Conservation (phyloP, 1,284 basidiomycete species). For the Ceratobasidium papillatum region DNA sequence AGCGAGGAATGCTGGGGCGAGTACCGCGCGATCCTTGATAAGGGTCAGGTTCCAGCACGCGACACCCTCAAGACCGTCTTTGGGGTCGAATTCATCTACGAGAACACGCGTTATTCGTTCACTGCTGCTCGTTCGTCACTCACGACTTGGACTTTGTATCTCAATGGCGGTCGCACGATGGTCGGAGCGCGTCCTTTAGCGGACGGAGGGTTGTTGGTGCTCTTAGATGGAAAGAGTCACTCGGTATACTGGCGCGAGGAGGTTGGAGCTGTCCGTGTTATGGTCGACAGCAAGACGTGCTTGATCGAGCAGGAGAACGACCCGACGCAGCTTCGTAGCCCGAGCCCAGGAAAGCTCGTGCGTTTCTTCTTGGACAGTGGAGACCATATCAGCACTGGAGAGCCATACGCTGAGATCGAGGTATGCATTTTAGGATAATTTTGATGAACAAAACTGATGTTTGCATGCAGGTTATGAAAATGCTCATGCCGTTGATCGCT, state of each 20-base stretch:
- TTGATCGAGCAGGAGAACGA: constrained; percentile 99
- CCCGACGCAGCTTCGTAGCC: constrained; percentile 95
- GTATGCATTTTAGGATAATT: constrained; percentile 53
- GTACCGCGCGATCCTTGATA: constrained; percentile 96
- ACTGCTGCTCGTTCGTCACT: constrained; percentile 92
- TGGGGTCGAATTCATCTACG: constrained; percentile 97
- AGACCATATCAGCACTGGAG: constrained; percentile 95
- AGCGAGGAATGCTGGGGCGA: constrained; percentile 90
- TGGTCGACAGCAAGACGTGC: constrained; percentile 97
- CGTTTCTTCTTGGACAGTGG: constrained; percentile 96
- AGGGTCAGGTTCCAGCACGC: constrained; percentile 95
- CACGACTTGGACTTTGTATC: constrained; percentile 91
- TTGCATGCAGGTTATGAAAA: constrained; percentile 87
- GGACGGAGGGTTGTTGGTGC: constrained; percentile 93
- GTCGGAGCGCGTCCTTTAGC: constrained; percentile 91
- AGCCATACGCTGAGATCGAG: constrained; percentile 99
- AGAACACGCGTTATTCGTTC: constrained; percentile 94
- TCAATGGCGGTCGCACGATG: constrained; percentile 92
- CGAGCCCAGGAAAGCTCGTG: constrained; percentile 96
- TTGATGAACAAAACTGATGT: constrained; percentile 45
- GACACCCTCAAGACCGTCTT: constrained; percentile 98
- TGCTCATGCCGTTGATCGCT: constrained; percentile 98
- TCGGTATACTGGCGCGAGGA: constrained; percentile 99
- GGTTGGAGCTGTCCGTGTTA: constrained; percentile 91
- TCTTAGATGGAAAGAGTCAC: constrained; percentile 94